Conservation (phyloP, 306 rosid genomes). For the Prinsepia uniflora region DNA sequence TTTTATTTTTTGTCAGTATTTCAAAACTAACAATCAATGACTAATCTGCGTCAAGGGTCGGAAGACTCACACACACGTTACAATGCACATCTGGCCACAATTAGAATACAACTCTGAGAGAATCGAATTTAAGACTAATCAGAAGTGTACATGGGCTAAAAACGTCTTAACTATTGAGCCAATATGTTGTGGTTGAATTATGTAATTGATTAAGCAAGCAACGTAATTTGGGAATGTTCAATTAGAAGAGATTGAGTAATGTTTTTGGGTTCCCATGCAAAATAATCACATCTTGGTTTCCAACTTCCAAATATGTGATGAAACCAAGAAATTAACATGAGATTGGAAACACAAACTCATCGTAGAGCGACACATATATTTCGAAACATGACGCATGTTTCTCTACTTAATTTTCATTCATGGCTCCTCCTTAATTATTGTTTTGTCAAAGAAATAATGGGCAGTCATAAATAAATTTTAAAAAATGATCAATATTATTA, state of each 20-base stretch:
- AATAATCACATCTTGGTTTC: background rate
- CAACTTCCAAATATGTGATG: background rate
- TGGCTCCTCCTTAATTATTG: background rate
- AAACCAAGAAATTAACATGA: background rate
- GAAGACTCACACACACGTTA: too few relatives aligned
- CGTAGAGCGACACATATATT: conserved; percentile 1
- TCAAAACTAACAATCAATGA: too few relatives aligned
- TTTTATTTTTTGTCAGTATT: too few relatives aligned
- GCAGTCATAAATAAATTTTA: background rate
- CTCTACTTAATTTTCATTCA: conserved; percentile 3
- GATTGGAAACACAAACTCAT: background rate
- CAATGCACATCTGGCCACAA: too few relatives aligned
- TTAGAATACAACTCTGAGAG: too few relatives aligned
- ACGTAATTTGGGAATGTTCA: background rate
- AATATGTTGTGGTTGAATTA: too few relatives aligned
- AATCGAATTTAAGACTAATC: too few relatives aligned
- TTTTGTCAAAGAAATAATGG: background rate
- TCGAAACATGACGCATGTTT: conserved; percentile 11
- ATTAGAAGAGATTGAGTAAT: background rate
- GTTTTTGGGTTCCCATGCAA: background rate
- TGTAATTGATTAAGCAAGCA: background rate
- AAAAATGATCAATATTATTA: too few relatives aligned
- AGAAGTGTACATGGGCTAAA: too few relatives aligned
- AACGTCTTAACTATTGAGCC: too few relatives aligned
- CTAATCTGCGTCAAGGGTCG: too few relatives aligned